Evolutionary conservation across 2,329 filamentous ascomycete genomes (phyloP).

Genomic region (Aspergillus ustus): DNA sequence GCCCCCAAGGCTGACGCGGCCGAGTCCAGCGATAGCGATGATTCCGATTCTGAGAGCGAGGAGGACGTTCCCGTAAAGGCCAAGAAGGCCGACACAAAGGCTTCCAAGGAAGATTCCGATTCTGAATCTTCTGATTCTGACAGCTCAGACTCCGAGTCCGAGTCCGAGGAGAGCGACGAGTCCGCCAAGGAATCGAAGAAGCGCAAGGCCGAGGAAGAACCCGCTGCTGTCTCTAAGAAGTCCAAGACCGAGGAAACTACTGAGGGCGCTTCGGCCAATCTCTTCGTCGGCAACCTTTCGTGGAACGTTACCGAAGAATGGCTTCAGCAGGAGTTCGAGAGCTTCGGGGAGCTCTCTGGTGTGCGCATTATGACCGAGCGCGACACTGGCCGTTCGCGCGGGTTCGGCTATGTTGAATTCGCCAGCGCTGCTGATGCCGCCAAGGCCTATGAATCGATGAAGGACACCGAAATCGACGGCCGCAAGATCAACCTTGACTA

Average conservation of each 20-base stretch:
- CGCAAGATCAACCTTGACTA: conserved; percentile 80
- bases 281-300: conserved; percentile 88
- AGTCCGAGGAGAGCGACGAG: conserved; percentile 41
- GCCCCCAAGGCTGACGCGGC: conserved; percentile 35
- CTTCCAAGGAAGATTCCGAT: conserved; percentile 23
- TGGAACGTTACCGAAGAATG: conserved; percentile 88
- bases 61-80: conserved; percentile 41
- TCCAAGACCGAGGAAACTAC: conserved; percentile 59
- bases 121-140: conserved; percentile 23
- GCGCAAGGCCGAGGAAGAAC: conserved; percentile 55
- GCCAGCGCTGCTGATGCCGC: conserved; percentile 67
- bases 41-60: conserved; percentile 36
- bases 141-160: conserved; percentile 35
- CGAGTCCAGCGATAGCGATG: conserved; percentile 34
- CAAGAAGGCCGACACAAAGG: conserved; percentile 36
- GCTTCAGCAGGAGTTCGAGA: conserved; percentile 79
- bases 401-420: conserved; percentile 94
- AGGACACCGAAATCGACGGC: conserved; percentile 73
- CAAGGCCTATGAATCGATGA: conserved; percentile 75
- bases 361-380: conserved; percentile 85
- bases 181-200: conserved; percentile 47
- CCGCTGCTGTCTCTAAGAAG: conserved; percentile 58
- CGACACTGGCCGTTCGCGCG: conserved; percentile 80
- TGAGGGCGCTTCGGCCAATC: conserved; percentile 57
- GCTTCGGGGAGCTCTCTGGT: conserved; percentile 72